phyloP scores from a whole-genome alignment of 306 rosid genomes.

The Ammopiptanthus mongolicus region DNA sequence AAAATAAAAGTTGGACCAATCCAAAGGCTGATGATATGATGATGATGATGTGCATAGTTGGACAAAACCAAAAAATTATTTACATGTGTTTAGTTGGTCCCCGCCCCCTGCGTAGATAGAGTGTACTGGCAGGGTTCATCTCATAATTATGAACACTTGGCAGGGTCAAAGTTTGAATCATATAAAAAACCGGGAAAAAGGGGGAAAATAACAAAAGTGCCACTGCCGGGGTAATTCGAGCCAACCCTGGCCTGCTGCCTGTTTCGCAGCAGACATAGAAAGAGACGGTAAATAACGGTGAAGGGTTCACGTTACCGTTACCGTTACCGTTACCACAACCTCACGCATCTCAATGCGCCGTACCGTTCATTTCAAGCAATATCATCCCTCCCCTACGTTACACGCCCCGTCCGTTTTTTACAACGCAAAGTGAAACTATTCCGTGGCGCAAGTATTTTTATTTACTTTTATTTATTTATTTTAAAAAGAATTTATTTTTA shows the following conservation, averaged over 20 bases:
- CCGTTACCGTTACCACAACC: constrained; percentile 40
- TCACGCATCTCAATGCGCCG: constrained; percentile 29
- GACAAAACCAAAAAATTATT: no score
- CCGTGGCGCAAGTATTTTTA: no score
- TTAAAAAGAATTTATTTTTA: no score
- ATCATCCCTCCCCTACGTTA: neutral
- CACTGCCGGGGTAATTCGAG: constrained; percentile 57
- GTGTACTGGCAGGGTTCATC: neutral
- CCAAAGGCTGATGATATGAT: neutral
- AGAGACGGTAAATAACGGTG: constrained; percentile 43
- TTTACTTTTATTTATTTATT: no score
- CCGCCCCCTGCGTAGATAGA: neutral
- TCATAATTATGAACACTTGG: no score
- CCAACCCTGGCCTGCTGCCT: constrained; percentile 75
- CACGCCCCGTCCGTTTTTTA: neutral
- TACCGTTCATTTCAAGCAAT: neutral
- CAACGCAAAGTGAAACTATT: no score
- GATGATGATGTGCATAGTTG: neutral
- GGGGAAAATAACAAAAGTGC: neutral
- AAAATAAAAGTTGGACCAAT: no score
- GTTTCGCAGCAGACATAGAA: constrained; percentile 70
- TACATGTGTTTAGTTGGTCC: no score
- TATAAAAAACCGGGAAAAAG: no score
- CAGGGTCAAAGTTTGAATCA: neutral
- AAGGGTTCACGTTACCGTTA: constrained; percentile 11